Percentiles rank a stretch among this genome's conserved stretches.
Conservation (phyloP, 2,329 filamentous ascomycete species). For the Chaetomium olivaceum region DNA sequence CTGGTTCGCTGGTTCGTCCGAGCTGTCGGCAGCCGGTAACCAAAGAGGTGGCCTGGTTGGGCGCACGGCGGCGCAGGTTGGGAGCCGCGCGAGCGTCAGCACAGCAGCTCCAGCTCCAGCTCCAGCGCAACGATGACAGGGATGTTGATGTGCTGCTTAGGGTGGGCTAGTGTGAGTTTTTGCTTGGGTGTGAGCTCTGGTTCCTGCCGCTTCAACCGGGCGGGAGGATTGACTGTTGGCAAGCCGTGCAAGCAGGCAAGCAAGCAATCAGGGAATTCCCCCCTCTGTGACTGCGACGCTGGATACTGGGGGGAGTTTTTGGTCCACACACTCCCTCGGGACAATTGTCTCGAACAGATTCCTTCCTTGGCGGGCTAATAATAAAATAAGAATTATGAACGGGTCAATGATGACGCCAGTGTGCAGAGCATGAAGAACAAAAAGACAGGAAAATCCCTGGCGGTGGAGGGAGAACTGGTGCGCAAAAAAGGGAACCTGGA, state of each 20-base stretch:
- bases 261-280: constrained; percentile 17
- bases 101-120: neutral
- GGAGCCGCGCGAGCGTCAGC: constrained; percentile 7
- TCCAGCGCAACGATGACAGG: constrained; percentile 4
- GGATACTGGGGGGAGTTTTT: neutral
- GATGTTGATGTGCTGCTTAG: constrained; percentile 12
- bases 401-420: neutral
- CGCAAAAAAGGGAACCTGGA: neutral
- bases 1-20: constrained; percentile 22
- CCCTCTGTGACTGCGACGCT: constrained; percentile 7
- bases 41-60: constrained; percentile 15
- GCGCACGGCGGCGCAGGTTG: constrained; percentile 11
- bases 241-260: neutral
- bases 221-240: constrained; percentile 2
- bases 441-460: constrained; percentile 8
- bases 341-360: constrained; percentile 11
- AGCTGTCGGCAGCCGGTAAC: neutral
- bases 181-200: neutral
- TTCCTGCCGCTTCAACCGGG: constrained; percentile 18
- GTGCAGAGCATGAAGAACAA: neutral
- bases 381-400: constrained; percentile 1
- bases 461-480: neutral
- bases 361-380: neutral
- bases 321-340: constrained; percentile 15
- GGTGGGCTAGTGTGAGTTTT: neutral